Evolutionary conservation across 2,329 filamentous ascomycete genomes (phyloP).

Genomic region (Grosmannia clavigera): DNA sequence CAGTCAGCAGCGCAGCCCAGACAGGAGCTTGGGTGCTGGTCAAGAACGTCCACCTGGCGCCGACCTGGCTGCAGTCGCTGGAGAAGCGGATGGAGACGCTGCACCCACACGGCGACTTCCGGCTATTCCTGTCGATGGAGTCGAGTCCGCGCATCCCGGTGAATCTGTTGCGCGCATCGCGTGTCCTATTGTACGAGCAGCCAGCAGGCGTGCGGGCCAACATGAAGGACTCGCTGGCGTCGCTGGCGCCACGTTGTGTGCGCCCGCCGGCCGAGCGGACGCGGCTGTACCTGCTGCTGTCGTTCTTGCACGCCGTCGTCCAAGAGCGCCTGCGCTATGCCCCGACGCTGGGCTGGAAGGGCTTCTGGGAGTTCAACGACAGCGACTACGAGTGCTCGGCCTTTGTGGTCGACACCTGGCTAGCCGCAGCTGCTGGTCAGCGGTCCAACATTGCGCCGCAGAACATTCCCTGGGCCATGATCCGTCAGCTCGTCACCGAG

Average conservation of each 20-base stretch:
- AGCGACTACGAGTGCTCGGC: conserved; percentile 97
- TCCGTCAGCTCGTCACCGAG: conserved; percentile 78
- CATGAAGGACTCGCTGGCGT: conserved; percentile 94
- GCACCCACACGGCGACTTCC: conserved; percentile 86
- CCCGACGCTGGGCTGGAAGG: conserved; percentile 90
- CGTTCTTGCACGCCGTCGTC: conserved; percentile 89
- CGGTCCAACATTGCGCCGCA: conserved; percentile 86
- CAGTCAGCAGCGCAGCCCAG: conserved; percentile 82
- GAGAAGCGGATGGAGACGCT: conserved; percentile 95
- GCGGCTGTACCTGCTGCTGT: conserved; percentile 79
- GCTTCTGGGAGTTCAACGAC: conserved; percentile 99
- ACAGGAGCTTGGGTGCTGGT: conserved; percentile 91
- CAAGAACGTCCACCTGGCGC: conserved; percentile 96
- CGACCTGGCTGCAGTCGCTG: conserved; percentile 90
- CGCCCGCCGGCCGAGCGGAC: conserved; percentile 85
- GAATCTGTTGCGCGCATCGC: conserved; percentile 82
- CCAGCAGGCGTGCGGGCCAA: conserved; percentile 93
- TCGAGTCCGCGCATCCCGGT: conserved; percentile 93
- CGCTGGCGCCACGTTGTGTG: conserved; percentile 59
- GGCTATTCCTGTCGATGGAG: conserved; percentile 96
- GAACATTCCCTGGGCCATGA: conserved; percentile 94
- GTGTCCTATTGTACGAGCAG: conserved; percentile 96
- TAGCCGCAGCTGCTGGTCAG: conserved; percentile 68
- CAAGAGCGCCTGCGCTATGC: conserved; percentile 93
- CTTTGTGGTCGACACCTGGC: conserved; percentile 91